Base-by-base conservation (phyloP, 2,329 filamentous ascomycete genomes). In the Tolypocladium album region DNA sequence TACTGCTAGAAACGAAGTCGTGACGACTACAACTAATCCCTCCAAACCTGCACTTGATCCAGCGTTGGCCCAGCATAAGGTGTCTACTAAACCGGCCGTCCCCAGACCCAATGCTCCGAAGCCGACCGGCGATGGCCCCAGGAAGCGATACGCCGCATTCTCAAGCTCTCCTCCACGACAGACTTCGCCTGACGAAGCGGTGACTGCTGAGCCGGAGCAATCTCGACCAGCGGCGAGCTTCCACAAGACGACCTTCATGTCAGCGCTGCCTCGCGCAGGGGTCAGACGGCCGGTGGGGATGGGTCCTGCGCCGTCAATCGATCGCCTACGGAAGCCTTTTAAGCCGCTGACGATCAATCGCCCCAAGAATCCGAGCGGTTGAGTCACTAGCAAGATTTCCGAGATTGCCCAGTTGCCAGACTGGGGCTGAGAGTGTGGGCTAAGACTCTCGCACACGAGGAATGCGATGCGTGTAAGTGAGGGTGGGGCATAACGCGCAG, bases 321-420 rank as follows among this genome's bases (percentile, higher is more conserved):
- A 81, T 57, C 76, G 75, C 64, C 67, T 84, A 56, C 74, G 75
- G 59, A 82, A 78, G 66, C 82, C 82, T 7, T 85, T 85, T 60
- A 84, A 82, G 70, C 80, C 79, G 52, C 71, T 84, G 64, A 84
- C 80, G 13, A 78, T 84, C 24, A 80, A 78, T 61, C 74, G 79
- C 38, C 71, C 72, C 22, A 61, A 64, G 56, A 68, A 68, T 2
- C 71, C 68, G 17, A 39, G 59, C 6, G 57, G 47, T 13, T 58
- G 15, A 58, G 7, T n/a, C 15, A 11, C 3, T 45, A 7, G 20
- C 31, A 15, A 27, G 15, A 2, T 20, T 52, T 34, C 20, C 13
- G 50, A 20, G 50, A 13, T 36, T 13, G 47, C 47, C 5, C 9
- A 12, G 43, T 5, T 20, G 17, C 11, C 3, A 3, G 17, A 20